Evolutionary conservation across 257 asterid species (phyloP).

Genomic region (Catharanthus roseus): DNA sequence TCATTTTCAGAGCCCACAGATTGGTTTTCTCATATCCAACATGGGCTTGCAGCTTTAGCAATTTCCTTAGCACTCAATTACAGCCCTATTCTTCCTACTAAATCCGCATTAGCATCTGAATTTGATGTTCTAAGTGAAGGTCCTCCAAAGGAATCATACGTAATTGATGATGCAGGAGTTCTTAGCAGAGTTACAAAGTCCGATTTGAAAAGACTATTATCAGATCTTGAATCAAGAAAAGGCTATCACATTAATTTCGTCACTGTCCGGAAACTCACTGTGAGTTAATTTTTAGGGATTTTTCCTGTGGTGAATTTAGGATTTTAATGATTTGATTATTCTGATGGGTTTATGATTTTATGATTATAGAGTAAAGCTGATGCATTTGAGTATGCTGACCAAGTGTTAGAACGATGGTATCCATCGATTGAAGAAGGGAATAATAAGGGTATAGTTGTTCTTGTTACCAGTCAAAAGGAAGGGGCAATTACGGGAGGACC

Average conservation of each 20-base stretch:
- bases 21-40: conserved; percentile 70
- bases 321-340: not conserved
- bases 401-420: conserved; percentile 84
- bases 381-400: conserved; percentile 97
- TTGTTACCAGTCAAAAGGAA: conserved; percentile 94
- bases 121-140: conserved; percentile 76
- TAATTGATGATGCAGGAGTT: conserved; percentile 90
- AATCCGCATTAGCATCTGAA: conserved; percentile 75
- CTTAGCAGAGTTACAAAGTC: conserved; percentile 85
- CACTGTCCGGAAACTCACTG: conserved; percentile 96
- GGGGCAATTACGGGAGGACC: conserved; percentile 99
- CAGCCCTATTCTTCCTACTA: conserved; percentile 39
- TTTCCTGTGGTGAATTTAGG: not conserved
- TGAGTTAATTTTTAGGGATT: conserved; percentile 25
- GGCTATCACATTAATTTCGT: conserved; percentile 82
- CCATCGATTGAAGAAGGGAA: conserved; percentile 80
- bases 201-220: conserved; percentile 69
- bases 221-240: conserved; percentile 89
- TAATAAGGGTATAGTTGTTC: conserved; percentile 91
- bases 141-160: conserved; percentile 74
- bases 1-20: conserved; percentile 36
- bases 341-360: conserved; percentile 1
- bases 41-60: conserved; percentile 81
- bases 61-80: conserved; percentile 76
- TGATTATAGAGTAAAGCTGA: conserved; percentile 85